These are phyloP conservation scores for Cryptococcus wingfieldii DNA, from an alignment of 1,284 basidiomycete species.

Conservation along the genomic window DNA sequence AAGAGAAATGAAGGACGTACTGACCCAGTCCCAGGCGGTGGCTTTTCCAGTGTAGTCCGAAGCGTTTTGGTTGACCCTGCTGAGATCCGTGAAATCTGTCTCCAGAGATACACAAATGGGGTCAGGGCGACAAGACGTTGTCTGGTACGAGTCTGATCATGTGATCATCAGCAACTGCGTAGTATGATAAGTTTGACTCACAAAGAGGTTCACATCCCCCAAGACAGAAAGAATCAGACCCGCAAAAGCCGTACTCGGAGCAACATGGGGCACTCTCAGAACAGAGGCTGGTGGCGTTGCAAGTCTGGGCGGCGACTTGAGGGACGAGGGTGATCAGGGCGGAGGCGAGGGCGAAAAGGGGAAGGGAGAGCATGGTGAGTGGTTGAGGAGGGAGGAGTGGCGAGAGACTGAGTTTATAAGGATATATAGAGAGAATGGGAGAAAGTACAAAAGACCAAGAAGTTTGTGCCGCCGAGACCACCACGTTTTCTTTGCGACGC, in stretches of 20 bases:
- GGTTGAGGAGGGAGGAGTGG: background rate
- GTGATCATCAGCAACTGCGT: background rate
- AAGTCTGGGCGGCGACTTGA: conserved; percentile 16
- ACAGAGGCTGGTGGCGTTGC: conserved; percentile 50
- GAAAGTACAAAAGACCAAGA: too few relatives aligned
- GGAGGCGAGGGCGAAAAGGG: background rate
- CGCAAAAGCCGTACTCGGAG: conserved; percentile 72
- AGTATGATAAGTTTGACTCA: conserved; percentile 9
- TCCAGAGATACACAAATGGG: conserved; percentile 65
- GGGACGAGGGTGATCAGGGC: conserved; percentile 7
- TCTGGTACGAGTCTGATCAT: conserved; percentile 53
- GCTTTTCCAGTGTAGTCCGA: conserved; percentile 70
- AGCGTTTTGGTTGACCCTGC: conserved; percentile 57
- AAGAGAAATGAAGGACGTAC: conserved; percentile 12
- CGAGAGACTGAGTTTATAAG: background rate
- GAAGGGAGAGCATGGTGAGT: background rate
- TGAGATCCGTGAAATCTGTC: conserved; percentile 63
- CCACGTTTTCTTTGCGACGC: too few relatives aligned
- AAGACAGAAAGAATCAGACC: conserved; percentile 61
- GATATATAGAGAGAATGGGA: too few relatives aligned
- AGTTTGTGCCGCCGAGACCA: too few relatives aligned
- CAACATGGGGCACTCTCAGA: conserved; percentile 63
- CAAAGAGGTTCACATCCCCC: conserved; percentile 74
- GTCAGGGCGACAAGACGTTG: conserved; percentile 64
- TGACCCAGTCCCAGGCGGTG: conserved; percentile 54